These are phyloP conservation scores for Suillus americanus DNA, from an alignment of 768 basidiomycete genomes.

Conservation along the genomic window DNA sequence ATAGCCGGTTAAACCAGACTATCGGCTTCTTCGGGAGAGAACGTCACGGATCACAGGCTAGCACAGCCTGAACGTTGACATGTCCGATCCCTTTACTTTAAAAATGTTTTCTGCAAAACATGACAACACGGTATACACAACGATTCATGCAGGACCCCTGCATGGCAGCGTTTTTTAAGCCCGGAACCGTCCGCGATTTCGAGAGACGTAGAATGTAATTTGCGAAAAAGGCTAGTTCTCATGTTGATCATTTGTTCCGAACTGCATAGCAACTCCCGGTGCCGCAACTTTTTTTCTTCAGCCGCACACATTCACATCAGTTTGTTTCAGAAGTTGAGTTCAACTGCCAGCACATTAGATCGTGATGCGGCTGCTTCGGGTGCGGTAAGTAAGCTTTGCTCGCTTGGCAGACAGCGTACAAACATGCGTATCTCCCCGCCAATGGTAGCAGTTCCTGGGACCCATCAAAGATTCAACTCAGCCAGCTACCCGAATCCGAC, in stretches of 20 bases:
- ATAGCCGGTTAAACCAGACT: neutral
- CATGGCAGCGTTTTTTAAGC: neutral
- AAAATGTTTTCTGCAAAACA: neutral
- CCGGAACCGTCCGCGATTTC: neutral
- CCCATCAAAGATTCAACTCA: constrained; percentile 15
- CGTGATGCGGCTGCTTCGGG: neutral
- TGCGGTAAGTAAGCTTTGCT: constrained; percentile 1
- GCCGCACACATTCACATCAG: neutral
- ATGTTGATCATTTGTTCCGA: constrained; percentile 26
- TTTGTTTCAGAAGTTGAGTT: neutral
- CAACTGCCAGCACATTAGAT: constrained; percentile 1
- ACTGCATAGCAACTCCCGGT: constrained; percentile 33
- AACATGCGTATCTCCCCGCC: neutral
- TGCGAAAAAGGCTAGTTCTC: constrained; percentile 24
- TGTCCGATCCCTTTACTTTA: neutral
- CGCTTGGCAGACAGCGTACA: neutral
- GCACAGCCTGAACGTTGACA: neutral
- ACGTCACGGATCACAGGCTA: constrained; percentile 1
- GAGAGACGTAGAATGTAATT: constrained; percentile 6
- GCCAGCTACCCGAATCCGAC: constrained; percentile 10
- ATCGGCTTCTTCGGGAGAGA: neutral
- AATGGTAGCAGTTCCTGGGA: constrained; percentile 11
- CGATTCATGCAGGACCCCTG: neutral
- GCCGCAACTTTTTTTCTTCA: constrained; percentile 9
- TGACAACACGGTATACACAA: neutral